Evolutionary conservation across 495 filamentous ascomycete genomes (phyloP), one percentile per base, ranked within the genome.

Genomic region (Trichoderma reesei): DNA sequence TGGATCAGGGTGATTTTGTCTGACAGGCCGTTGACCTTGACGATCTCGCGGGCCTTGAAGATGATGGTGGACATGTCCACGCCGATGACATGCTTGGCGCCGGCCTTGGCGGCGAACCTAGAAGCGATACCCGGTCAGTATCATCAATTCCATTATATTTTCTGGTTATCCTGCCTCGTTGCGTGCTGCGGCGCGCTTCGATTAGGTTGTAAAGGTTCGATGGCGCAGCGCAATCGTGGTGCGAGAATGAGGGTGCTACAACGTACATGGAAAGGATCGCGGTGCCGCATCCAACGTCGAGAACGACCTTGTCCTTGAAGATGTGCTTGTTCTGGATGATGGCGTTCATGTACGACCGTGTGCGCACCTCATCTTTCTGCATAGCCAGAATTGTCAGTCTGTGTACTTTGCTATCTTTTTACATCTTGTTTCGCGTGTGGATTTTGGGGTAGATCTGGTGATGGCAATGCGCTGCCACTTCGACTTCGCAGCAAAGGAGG

Each of bases 61-160:
- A 96, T 93, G 74, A 97, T 96, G 67, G 89, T 93, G 59, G 90
- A 95, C 84, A 95, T 95, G 75, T 99, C 94, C 14, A 99, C 95
- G 68, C 92, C 94, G 66, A 97, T 89, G 63, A 99, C 95, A 69
- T 91, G 90, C 73, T 91, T 89, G 33, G 94, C 94, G 67, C 93
- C 92, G 54, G 92, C 92, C 72, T 85, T 86, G 54, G 89, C 92
- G 63, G 92, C 94, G 75, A 97, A 96, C 82, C 82, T 84, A 64
- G 11, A 14, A 34, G 33, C 38, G 60, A 16, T 60, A 62, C 38
- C 11, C 51, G 9, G 61, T 71, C 63, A 67, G 68, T 61, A 60
- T 13, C 14, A 42, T 41, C 10, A 26, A 1, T n/a, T 44, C n/a
- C 48, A 26, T 38, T 20, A 46, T 16, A 5, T 10, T 9, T 16